A percentile compares a stretch with the other conserved stretches of the same genome.
phyloP scores from a whole-genome alignment of 495 filamentous ascomycete species.

The Stereocaulon alpinum region DNA sequence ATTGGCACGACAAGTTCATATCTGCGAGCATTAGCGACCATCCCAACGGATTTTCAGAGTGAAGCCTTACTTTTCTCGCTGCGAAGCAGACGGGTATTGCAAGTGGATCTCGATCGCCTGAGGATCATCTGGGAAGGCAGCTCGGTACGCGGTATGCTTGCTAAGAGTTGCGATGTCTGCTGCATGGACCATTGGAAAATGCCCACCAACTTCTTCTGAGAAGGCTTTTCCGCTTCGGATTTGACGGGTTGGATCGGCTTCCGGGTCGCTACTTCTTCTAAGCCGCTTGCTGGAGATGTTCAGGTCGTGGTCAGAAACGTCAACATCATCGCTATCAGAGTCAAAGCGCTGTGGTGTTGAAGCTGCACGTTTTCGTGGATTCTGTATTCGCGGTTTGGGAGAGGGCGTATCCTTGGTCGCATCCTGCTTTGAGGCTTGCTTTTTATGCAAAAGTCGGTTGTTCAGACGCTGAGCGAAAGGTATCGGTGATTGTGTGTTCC shows the following conservation, averaged over 20 bases:
- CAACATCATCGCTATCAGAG: conserved; percentile 36
- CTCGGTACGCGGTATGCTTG: conserved; percentile 37
- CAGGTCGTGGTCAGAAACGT: conserved; percentile 36
- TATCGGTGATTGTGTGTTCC: conserved; percentile 17
- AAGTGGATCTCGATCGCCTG: conserved; percentile 47
- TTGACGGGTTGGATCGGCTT: conserved; percentile 47
- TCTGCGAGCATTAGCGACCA: conserved; percentile 30
- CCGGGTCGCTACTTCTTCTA: conserved; percentile 33
- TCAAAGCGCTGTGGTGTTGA: conserved; percentile 40
- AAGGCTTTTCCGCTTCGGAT: conserved; percentile 53
- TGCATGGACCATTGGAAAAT: conserved; percentile 54
- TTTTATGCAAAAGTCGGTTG: conserved; percentile 10
- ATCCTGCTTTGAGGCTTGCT: conserved; percentile 28
- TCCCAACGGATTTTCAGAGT: conserved; percentile 16
- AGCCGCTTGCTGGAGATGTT: conserved; percentile 40
- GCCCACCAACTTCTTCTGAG: conserved; percentile 40
- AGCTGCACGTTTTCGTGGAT: conserved; percentile 33
- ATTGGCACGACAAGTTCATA: conserved; percentile 69
- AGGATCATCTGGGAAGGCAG: conserved; percentile 34
- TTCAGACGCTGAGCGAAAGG: conserved; percentile 2
- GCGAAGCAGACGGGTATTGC: conserved; percentile 62
- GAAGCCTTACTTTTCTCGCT: conserved; percentile 53
- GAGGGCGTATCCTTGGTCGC: conserved; percentile 24
- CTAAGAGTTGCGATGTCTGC: conserved; percentile 49
- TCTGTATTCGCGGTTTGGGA: conserved; percentile 30